phyloP scores from a whole-genome alignment of 73 alveolate species.

The Durusdinium trenchii region DNA sequence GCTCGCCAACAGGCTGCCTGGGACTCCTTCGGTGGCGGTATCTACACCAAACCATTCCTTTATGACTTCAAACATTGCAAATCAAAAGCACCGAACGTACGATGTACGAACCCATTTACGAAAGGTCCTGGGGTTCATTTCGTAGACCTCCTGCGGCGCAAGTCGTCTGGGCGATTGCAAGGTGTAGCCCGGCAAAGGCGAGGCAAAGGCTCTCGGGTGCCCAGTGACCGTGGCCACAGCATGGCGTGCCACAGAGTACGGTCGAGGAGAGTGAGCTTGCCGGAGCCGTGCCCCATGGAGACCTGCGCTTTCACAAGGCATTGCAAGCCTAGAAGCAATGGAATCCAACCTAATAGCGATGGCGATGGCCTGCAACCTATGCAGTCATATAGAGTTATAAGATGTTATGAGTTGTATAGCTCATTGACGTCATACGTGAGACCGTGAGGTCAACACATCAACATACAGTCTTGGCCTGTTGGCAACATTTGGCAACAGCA shows the following conservation, averaged over 20 bases:
- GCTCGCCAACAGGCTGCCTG: constrained; percentile 29
- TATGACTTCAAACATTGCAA: neutral
- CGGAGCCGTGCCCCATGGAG: constrained; percentile 56
- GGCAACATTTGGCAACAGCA: too few relatives aligned
- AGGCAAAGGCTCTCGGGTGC: constrained; percentile 8
- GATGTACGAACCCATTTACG: too few relatives aligned
- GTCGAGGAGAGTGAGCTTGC: constrained; percentile 71
- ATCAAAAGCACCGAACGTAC: neutral
- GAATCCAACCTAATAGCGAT: too few relatives aligned
- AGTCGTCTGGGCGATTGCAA: constrained; percentile 75
- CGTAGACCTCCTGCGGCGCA: constrained; percentile 62
- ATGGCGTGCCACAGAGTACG: constrained; percentile 58
- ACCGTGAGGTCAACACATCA: too few relatives aligned
- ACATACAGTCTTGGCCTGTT: too few relatives aligned
- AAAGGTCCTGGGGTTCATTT: too few relatives aligned
- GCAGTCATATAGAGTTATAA: too few relatives aligned
- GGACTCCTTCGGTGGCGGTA: constrained; percentile 53
- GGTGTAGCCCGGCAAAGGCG: constrained; percentile 29
- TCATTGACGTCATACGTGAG: too few relatives aligned
- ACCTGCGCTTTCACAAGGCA: too few relatives aligned
- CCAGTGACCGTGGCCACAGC: constrained; percentile 76
- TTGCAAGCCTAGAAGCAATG: too few relatives aligned
- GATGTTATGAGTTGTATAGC: too few relatives aligned
- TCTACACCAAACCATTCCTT: neutral
- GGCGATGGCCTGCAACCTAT: too few relatives aligned